phyloP scores from a whole-genome alignment of 2,329 filamentous ascomycete genomes.

The Hirsutella thompsonii region DNA sequence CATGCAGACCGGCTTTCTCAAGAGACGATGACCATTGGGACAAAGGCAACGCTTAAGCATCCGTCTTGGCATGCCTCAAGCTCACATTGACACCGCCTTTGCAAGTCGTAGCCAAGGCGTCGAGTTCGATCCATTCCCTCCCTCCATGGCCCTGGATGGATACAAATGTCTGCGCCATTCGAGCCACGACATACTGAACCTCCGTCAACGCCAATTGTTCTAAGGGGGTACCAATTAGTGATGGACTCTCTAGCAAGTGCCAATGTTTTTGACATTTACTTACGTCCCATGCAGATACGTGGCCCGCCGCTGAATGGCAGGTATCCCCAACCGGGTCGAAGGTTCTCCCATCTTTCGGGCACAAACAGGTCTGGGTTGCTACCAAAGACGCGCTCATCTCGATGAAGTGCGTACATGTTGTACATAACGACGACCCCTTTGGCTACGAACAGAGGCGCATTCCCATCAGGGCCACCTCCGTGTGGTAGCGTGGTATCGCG shows the following conservation, averaged over 20 bases:
- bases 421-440: slow-evolving; percentile 32
- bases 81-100: slow-evolving; percentile 16
- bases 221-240: slow-evolving; percentile 6
- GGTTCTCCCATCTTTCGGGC: slow-evolving; percentile 26
- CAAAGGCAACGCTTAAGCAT: no score
- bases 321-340: slow-evolving; percentile 27
- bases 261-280: slow-evolving; percentile 7
- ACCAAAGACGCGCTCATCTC: slow-evolving; percentile 22
- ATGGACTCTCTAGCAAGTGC: not conserved
- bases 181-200: slow-evolving; percentile 19
- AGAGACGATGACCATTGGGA: no score
- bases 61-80: not conserved
- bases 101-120: slow-evolving; percentile 20
- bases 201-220: slow-evolving; percentile 23
- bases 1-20: no score
- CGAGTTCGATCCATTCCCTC: slow-evolving; percentile 19
- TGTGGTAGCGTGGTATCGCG: slow-evolving; percentile 34
- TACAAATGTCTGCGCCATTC: slow-evolving; percentile 20
- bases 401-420: slow-evolving; percentile 28
- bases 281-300: slow-evolving; percentile 30
- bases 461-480: slow-evolving; percentile 36
- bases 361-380: slow-evolving; percentile 22
- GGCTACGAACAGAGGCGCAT: slow-evolving; percentile 32
- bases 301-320: slow-evolving; percentile 33
- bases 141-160: slow-evolving; percentile 14